Base-by-base conservation (phyloP, 495 filamentous ascomycete genomes). In the Penicillium simplicissimum region DNA sequence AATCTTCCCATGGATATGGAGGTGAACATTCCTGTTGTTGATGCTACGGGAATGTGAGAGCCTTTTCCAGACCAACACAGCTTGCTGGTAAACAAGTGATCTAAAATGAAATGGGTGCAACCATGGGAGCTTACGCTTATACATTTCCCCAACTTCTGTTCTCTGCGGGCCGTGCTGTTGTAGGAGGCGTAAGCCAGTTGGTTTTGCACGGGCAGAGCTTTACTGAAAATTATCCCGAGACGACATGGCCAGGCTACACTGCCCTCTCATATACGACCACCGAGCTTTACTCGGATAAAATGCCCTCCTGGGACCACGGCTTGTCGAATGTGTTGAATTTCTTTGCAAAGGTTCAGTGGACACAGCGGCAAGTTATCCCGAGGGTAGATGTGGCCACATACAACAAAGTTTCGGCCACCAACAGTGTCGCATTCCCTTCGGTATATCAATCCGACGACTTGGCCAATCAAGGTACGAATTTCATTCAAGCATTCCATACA, bases 1-100 rank as follows among this genome's bases (percentile, higher is more conserved):
- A 71, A 71, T 54, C 58, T 74, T 31, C 64, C 70, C 10, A 62
- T 74, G 58, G 70, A 74, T 40, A 70, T 70, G 61, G 55, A 64
- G 31, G 25, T 35, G 42, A 38, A 62, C n/a, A 17, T 42, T 3
- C 38, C 38, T 13, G n/a, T 42, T 42, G 13, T 42, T 42, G 38
- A 42, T 42, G 38, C n/a, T 42, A n/a, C n/a, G 2, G 13, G 38
- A 42, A 17, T 13, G 38, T 42, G 38, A 42, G n/a, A 42, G n/a
- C 11, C 13, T 42, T 42, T 42, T 42, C 38, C n/a, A 7, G 38
- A 17, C 38, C 38, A 7, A 7, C 38, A 42, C 11, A 13, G 38
- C 38, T 42, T 42, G 38, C 38, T 42, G 38, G n/a, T 13, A 42
- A 42, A 42, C 13, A 17, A 17, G 38, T 13, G 38, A 42, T 42